Conservation (phyloP, 2,329 filamentous ascomycete genomes). For the Aspergillus ibericus region DNA sequence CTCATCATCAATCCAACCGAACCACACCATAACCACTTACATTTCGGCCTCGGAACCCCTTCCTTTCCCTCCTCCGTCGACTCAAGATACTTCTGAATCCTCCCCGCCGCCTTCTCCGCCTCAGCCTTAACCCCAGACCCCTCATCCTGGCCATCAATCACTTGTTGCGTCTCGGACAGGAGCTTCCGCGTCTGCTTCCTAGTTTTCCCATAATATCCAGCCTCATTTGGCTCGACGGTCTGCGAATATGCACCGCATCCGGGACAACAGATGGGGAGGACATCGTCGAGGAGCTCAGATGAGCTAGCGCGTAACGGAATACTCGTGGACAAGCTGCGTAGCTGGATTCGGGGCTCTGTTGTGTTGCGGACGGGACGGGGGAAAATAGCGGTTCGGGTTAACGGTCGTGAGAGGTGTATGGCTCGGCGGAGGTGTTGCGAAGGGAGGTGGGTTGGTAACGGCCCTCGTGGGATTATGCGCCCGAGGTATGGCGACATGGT, state of each 20-base stretch:
- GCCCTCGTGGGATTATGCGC: constrained; percentile 22
- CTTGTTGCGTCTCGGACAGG: constrained; percentile 23
- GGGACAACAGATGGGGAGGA: constrained; percentile 57
- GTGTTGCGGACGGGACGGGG: constrained; percentile 5
- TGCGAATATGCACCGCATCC: constrained; percentile 64
- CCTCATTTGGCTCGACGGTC: constrained; percentile 53
- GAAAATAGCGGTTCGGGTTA: constrained; percentile 5
- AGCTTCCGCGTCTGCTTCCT: constrained; percentile 50
- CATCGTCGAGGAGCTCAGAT: constrained; percentile 17
- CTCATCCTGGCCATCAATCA: constrained; percentile 7
- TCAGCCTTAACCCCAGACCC: background rate
- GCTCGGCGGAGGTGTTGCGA: background rate
- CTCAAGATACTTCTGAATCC: constrained; percentile 12
- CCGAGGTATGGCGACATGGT: constrained; percentile 32
- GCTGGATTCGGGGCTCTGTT: constrained; percentile 7
- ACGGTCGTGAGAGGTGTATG: constrained; percentile 1
- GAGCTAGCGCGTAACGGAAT: constrained; percentile 9
- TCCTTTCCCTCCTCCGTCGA: background rate
- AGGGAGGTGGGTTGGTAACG: constrained; percentile 6
- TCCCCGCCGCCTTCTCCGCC: constrained; percentile 9
- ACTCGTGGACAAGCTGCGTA: constrained; percentile 23
- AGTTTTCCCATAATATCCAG: constrained; percentile 58
- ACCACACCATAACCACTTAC: constrained; percentile 12
- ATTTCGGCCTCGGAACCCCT: constrained; percentile 6
- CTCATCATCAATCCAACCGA: background rate